Evolutionary conservation across 2,329 filamentous ascomycete genomes (phyloP), one percentile per base, ranked within the genome.

Genomic region (Botrytis medusae): DNA sequence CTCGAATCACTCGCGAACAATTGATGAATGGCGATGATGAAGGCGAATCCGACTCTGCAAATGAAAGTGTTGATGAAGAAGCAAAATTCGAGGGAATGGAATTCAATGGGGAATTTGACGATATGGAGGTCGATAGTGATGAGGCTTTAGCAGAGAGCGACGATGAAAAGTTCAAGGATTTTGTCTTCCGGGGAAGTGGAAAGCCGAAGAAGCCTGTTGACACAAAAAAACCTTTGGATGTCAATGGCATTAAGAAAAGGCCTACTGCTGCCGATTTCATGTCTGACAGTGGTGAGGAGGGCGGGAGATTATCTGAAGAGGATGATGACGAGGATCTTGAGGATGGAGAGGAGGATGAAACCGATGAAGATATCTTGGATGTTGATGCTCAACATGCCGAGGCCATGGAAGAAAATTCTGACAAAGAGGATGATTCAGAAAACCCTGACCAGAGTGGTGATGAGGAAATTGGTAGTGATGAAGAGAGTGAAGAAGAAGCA

Each of bases 111-210:
- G 85, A 86, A 65, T 83, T 83, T 59, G 84, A 84, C 73, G 89
- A 90, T 74, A 83, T 81, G 42, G 89, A 91, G 76, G 91, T 91
- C 73, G 86, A 88, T 67, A 91, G 89, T 78, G 89, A 91, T 73
- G 83, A 87, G 51, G 95, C 94, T 0, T 91, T 98, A 80, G 93
- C 90, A 4, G 90, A 92, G 72, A 96, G 93, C 77, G 95, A 98
- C 78, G 91, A 93, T 77, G 94, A 97, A 81, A 88, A 87, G 69
- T 94, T 97, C 79, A 90, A 92, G 76, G 89, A 89, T 0, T 97
- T 93, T 80, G 88, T 84, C 0, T 91, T 91, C 76, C 83, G 87
- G 46, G 88, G 88, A 34, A 91, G 88, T 81, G 86, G 85, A 2
- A 87, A 87, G 75, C 84, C 86, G 7, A 83, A 82, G 71, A 63